phyloP scores from a whole-genome alignment of 345 rosid genomes.

The Turritis glabra region DNA sequence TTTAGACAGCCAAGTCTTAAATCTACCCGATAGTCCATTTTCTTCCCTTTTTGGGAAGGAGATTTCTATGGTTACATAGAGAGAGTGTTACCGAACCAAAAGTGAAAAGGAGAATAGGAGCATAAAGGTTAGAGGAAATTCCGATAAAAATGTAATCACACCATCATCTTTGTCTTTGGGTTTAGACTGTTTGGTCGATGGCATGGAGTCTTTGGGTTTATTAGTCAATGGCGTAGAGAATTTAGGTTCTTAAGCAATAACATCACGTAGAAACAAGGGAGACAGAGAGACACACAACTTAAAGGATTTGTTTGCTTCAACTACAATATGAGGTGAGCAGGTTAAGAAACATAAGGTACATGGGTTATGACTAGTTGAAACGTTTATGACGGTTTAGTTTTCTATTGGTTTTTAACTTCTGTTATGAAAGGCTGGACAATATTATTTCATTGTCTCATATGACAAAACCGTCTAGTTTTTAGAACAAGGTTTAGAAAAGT shows the following conservation, averaged over 20 bases:
- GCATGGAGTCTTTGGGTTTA: neutral
- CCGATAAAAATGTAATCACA: neutral
- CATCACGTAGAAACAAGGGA: neutral
- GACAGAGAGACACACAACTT: neutral
- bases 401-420: neutral
- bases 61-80: conserved; percentile 69
- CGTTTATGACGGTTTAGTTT: neutral
- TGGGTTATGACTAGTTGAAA: neutral
- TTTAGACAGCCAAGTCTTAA: conserved; percentile 52
- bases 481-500: neutral
- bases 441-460: neutral
- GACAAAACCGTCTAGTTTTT: neutral
- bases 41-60: conserved; percentile 57
- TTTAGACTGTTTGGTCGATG: neutral
- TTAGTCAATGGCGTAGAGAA: neutral
- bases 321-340: neutral
- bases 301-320: neutral
- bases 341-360: neutral
- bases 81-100: conserved; percentile 11
- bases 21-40: conserved; percentile 91
- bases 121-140: conserved; percentile 20
- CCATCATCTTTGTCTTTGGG: neutral
- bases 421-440: neutral
- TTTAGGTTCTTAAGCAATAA: conserved; percentile 26
- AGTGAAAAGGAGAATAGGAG: conserved; percentile 20